Base-by-base conservation (phyloP, 352 stramenopile species). In the Pythium guiyangense region DNA sequence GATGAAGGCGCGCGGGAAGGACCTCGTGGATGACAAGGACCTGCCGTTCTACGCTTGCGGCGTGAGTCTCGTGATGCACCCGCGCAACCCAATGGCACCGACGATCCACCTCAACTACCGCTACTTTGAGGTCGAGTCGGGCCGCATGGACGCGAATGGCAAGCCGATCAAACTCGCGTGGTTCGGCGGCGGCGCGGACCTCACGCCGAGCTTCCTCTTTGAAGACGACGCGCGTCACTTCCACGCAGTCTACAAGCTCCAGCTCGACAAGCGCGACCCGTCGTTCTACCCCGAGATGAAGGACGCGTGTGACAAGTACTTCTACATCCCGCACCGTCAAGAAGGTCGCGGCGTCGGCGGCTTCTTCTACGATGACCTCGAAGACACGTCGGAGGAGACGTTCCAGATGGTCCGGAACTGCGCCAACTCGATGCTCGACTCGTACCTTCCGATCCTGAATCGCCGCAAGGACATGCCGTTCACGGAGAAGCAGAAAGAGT, bases 301-400 rank as follows among this genome's bases (percentile, higher is more conserved):
- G 70, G 84, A 90, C 60, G 96, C 89, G 66, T 98, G 96, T 51
- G 97, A 99, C 71, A 78, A 97, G 63, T 99, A 99, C 79, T 99
- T 99, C 60, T 88, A 97, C 61, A 99, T 99, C 62, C 82, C 85
- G 54, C 96, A 99, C 71, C 92, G 97, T 37, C 80, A 96, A 37
- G 96, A 99, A 74, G 89, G 88, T 26, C 85, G 97, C 43, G 97
- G 97, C 35, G 71, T 99, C 26, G 97, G 97, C 15, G 97, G 97
- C 35, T 98, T 99, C 60, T 99, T 99, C 80, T 99, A 98, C 60
- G 96, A 99, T 69, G 96, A 99, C 69, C 72, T 98, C 40, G 97
- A 97, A 34, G 94, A 98, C 66, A 93, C 90, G 49, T 86, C 88
- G 0, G 94, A 98, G 49, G 64, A 86, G 60, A 86, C 80, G 45